phyloP scores from a whole-genome alignment of 192 early-diverging fungal genomes.

The Coemansia aciculifera region DNA sequence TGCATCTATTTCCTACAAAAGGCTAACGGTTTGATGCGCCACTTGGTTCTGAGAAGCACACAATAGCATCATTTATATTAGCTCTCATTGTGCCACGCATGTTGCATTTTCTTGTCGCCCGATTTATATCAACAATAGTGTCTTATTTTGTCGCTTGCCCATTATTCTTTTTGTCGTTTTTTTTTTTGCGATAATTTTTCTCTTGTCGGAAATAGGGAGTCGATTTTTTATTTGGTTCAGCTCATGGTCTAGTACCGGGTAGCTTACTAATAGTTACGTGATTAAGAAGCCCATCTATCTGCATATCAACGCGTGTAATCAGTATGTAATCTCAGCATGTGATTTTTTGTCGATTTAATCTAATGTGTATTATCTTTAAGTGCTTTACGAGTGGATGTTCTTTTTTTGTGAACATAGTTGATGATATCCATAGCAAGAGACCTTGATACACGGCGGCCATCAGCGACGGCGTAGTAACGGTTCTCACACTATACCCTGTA shows the following conservation, averaged over 20 bases:
- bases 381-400: not conserved
- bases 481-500: not conserved
- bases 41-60: not conserved
- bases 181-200: not conserved
- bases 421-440: not conserved
- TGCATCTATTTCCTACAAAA: not conserved
- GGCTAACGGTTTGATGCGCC: not conserved
- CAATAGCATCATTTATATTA: not conserved
- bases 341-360: not conserved
- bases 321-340: not conserved
- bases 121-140: not conserved
- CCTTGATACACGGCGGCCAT: not conserved
- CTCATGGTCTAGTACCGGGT: not conserved
- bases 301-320: not conserved
- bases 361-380: not conserved
- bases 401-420: not conserved
- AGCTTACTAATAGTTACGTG: not conserved
- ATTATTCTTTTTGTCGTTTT: not conserved
- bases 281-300: not conserved
- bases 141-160: not conserved
- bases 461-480: not conserved
- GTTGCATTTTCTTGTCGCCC: not conserved
- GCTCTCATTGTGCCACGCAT: constrained; percentile 2
- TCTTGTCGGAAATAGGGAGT: not conserved
- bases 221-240: not conserved